Evolutionary conservation across 169 alveolate species (phyloP), one percentile per base, ranked within the genome.

Genomic region (Cryptosporidium baileyi): DNA sequence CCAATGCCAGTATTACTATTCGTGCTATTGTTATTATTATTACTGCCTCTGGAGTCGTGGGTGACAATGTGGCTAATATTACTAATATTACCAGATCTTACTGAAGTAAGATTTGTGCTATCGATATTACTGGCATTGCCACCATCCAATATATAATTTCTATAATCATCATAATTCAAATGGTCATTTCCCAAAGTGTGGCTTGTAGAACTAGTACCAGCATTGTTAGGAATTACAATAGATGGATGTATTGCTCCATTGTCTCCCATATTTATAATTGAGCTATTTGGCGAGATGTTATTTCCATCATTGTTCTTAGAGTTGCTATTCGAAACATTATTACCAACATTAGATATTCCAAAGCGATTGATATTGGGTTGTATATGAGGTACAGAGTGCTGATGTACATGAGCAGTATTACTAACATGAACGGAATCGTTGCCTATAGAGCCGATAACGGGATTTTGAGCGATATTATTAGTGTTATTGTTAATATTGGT

Each of bases 91-190:
- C 63, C 63, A 43, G 51, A 43, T 36, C 52, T 61, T 54, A 63
- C 26, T 1, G 36, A 13, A 19, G 80, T 41, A 5, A 45, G 15
- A 45, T 54, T 38, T 17, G 61, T 47, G 54, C 0, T 57, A 34
- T 57, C 67, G 24, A 17, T 41, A 34, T 22, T 22, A 22, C 52
- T 5, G 22, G 34, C 34, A 19, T 28, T 28, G 3, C 28, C 67
- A 22, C 74, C 67, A 54, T 74, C 85, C 34, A 74, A 34, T 17
- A 74, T 74, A 57, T 74, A 74, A 74, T 57, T 57, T 15, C 85
- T 74, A 74, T 74, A 74, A 41, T 74, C 85, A 74, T 74, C 85
- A 51, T 54, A 74, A 26, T 54, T 74, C 30, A 74, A 19, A 13
- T 74, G 85, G 28, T 74, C 85, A 3, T 62, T 47, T n/a, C 63